phyloP scores from a whole-genome alignment of 2,329 filamentous ascomycete genomes.

The Paecilomyces formosus region DNA sequence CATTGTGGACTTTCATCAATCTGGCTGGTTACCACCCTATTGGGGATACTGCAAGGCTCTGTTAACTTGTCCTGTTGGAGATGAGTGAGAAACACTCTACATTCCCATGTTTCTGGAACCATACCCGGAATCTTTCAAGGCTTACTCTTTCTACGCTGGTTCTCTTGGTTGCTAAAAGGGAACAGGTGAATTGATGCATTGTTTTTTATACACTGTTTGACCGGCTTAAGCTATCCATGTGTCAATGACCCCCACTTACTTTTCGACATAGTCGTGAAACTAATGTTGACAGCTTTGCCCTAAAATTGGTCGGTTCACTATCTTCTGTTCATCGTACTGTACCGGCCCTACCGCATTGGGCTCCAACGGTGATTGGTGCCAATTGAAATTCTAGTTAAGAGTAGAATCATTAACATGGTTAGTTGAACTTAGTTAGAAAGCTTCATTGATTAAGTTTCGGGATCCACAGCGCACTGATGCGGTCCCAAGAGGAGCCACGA shows the following conservation, averaged over 20 bases:
- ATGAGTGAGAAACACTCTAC: background rate
- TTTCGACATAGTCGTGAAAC: conserved; percentile 6
- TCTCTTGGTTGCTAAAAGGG: background rate
- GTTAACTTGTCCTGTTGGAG: background rate
- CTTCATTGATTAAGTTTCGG: background rate
- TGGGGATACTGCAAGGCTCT: background rate
- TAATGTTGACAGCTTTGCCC: conserved; percentile 6
- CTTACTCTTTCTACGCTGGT: background rate
- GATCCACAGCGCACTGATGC: background rate
- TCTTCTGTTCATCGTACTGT: background rate
- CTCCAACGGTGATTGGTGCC: conserved; percentile 7
- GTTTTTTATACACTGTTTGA: background rate
- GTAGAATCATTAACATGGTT: no score
- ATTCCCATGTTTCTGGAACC: background rate
- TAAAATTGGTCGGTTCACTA: conserved; percentile 1
- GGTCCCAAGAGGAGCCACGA: background rate
- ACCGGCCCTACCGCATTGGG: conserved; percentile 1
- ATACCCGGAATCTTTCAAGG: background rate
- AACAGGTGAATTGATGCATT: background rate
- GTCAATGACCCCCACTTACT: conserved; percentile 1
- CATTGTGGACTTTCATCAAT: background rate
- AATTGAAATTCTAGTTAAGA: no score
- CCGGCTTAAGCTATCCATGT: background rate
- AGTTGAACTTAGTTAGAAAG: background rate
- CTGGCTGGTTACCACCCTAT: background rate